Percentiles rank a stretch among this genome's conserved stretches.
Conservation (phyloP, 2,329 filamentous ascomycete genomes). For the Botrytis porri region DNA sequence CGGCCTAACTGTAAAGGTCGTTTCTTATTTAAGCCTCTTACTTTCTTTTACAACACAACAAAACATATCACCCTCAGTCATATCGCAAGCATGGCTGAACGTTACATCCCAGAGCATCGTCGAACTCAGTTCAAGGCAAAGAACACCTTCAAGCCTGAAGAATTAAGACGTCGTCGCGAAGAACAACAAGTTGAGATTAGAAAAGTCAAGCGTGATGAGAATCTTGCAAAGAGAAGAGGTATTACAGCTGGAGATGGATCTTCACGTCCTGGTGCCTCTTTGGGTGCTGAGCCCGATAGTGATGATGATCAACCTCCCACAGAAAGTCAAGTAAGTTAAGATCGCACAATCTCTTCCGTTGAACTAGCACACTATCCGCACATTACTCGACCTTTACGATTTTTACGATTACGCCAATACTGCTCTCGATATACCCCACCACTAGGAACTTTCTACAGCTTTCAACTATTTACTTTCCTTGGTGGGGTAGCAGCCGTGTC, state of each 20-base stretch:
- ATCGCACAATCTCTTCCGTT: constrained; percentile 18
- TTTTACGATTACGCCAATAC: neutral
- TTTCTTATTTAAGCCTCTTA: constrained; percentile 1
- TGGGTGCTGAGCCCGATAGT: constrained; percentile 89
- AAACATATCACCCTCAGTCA: constrained; percentile 19
- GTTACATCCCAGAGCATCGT: constrained; percentile 99
- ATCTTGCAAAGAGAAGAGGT: constrained; percentile 95
- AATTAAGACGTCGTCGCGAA: constrained; percentile 95
- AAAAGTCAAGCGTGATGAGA: constrained; percentile 98
- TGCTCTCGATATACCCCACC: constrained; percentile 7
- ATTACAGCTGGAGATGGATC: constrained; percentile 73
- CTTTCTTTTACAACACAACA: constrained; percentile 13
- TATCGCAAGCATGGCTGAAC: constrained; percentile 74
- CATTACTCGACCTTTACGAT: neutral
- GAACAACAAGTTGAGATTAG: constrained; percentile 99
- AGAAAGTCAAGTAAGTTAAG: constrained; percentile 83
- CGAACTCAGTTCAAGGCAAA: constrained; percentile 99
- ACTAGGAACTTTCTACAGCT: neutral
- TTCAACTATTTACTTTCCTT: constrained; percentile 33
- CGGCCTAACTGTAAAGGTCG: constrained; percentile 13
- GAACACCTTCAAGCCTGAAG: constrained; percentile 98
- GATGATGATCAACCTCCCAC: constrained; percentile 95
- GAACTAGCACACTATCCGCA: neutral
- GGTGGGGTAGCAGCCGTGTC: constrained; percentile 32
- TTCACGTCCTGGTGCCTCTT: constrained; percentile 71